Conservation (phyloP, 2,329 filamentous ascomycete species). For the Alternaria panax region DNA sequence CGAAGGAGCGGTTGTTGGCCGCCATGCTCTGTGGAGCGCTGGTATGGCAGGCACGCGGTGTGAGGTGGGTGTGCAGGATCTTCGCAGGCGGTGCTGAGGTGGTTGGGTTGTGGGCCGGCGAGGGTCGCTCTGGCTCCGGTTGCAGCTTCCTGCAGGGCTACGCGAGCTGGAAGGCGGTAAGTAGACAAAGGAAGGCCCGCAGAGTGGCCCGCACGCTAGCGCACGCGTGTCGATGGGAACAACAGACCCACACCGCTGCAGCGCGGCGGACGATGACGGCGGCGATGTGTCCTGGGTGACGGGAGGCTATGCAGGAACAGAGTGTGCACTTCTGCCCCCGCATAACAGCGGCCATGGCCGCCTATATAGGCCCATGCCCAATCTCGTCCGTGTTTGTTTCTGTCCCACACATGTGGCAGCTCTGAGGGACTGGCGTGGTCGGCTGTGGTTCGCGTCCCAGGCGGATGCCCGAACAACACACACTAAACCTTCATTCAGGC, state of each 20-base stretch:
- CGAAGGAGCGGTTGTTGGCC: conserved; percentile 48
- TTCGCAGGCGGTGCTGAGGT: conserved; percentile 8
- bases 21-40: conserved; percentile 35
- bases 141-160: conserved; percentile 15
- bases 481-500: conserved; percentile 5
- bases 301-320: conserved; percentile 1
- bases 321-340: background rate
- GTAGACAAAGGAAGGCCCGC: conserved; percentile 9
- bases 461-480: conserved; percentile 15
- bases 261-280: conserved; percentile 1
- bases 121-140: conserved; percentile 10
- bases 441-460: conserved; percentile 1
- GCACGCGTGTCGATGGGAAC: conserved; percentile 8
- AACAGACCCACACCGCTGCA: conserved; percentile 1
- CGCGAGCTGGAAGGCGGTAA: conserved; percentile 15
- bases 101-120: conserved; percentile 15
- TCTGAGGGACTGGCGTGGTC: background rate
- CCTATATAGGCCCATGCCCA: background rate
- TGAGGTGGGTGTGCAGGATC: conserved; percentile 17
- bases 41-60: conserved; percentile 26
- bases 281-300: background rate
- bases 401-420: background rate
- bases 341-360: background rate
- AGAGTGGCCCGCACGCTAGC: conserved; percentile 7
- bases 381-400: background rate